Evolutionary conservation across 768 basidiomycete genomes (phyloP), one percentile per base, ranked within the genome.

Genomic region (Naganishia kalamii): DNA sequence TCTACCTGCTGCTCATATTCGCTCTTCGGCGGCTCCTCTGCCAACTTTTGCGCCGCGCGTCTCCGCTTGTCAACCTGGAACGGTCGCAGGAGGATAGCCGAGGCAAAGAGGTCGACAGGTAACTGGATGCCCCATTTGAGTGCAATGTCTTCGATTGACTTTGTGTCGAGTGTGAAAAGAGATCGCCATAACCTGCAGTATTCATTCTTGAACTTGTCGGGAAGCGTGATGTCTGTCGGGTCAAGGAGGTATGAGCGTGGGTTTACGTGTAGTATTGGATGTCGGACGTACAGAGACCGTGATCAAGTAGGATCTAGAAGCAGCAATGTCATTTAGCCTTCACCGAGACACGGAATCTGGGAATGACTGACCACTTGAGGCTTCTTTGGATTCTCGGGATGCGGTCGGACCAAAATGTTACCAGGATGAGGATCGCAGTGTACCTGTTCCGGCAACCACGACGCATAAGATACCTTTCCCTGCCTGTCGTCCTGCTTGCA

Each of bases 261-360:
- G 5, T 2, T 3, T 30, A 29, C 27, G 21, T 60, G 49, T 13
- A 21, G 6, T 19, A 19, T 35, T 12, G 4, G 40, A 23, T 6
- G 29, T 21, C 29, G 25, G 1, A 62, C 69, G 7, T 49, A 70
- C 69, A 96, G 12, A 97, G 80, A 0, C 93, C 93, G 74, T 97
- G 93, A 74, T 97, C 93, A 70, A 97, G 85, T 13, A 96, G 81
- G 33, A 96, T 88, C 67, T 91, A 85, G 82, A 5, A 21, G 17
- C 46, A 41, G 40, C 21, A 48, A 59, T 47, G n/a, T 60, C 8
- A 8, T 44, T 66, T 30, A 32, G 29, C 15, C 10, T 10, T 33
- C 21, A 21, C 52, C 27, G 10, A 46, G 4, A 40, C 30, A 5
- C 40, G 2, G 23, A n/a, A 48, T 3, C 25, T 12, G 25, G 1